Evolutionary conservation across 768 basidiomycete species (phyloP), one percentile per base, ranked within the genome.

Genomic region (Boletus tomentosulus): DNA sequence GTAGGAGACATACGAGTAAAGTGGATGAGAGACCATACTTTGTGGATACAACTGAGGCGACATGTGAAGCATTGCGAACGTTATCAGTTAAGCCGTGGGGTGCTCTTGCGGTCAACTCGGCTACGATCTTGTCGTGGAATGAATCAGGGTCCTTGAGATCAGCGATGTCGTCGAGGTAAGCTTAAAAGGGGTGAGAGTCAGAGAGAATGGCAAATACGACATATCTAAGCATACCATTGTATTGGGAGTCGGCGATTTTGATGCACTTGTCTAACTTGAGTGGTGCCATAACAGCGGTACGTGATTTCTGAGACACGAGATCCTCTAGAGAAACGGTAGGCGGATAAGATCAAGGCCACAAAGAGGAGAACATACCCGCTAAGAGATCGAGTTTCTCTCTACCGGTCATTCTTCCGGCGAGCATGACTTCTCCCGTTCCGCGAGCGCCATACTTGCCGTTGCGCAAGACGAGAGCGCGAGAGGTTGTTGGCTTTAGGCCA

Each of bases 351-450:
- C 6, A 46, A 43, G 13, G 47, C 10, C 12, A 13, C 0, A 25
- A 51, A 19, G 41, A 37, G 25, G 33, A 34, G 37, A 25, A 33
- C 73, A 54, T 63, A 87, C 90, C 88, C 60, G 87, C 87, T 30
- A 91, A 72, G 25, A 91, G 76, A 66, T 89, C 87, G 30, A 92
- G 75, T 63, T 91, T 91, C 69, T 91, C 89, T 62, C 86, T 78
- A 1, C 90, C 90, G 46, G 78, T 83, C 57, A 89, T 79, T 63
- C 78, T 86, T 25, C 72, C 78, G 50, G 75, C 73, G 44, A 79
- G 68, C 45, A 84, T 66, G 43, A 89, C 19, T 68, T 89, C 87
- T 16, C 87, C 87, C 6, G 82, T 82, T 39, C 89, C 88, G 50
- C 77, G 77, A 28, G 86, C 76, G 12, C 87, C 89, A 69, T 85